phyloP scores from a whole-genome alignment of 805 yeast genomes.

The Yamadazyma sp. region DNA sequence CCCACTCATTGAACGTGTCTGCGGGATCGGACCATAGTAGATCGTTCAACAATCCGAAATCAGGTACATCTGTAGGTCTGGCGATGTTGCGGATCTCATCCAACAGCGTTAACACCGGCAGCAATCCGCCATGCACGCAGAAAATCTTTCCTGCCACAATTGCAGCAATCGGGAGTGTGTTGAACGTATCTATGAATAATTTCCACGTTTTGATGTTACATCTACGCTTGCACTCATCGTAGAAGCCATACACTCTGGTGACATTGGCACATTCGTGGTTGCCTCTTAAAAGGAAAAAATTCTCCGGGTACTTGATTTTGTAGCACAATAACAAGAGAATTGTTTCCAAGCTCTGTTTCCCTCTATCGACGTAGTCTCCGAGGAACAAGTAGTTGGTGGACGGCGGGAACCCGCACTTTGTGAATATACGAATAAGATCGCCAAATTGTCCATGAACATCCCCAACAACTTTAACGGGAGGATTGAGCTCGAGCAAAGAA shows the following conservation, averaged over 20 bases:
- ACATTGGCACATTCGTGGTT: slow-evolving; percentile 98
- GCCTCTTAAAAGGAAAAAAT: slow-evolving; percentile 88
- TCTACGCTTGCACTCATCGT: slow-evolving; percentile 96
- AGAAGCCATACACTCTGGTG: slow-evolving; percentile 94
- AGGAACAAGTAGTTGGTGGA: slow-evolving; percentile 85
- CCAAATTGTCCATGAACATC: slow-evolving; percentile 97
- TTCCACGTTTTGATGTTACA: slow-evolving; percentile 94
- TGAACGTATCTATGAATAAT: slow-evolving; percentile 88
- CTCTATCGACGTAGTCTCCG: slow-evolving; percentile 97
- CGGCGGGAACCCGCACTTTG: slow-evolving; percentile 97
- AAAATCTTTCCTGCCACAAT: slow-evolving; percentile 93
- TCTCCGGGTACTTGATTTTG: slow-evolving; percentile 95
- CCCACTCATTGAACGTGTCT: slow-evolving; percentile 82
- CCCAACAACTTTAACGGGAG: slow-evolving; percentile 85
- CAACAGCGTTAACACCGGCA: slow-evolving; percentile 71
- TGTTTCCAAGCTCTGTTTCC: slow-evolving; percentile 94
- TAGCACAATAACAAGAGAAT: slow-evolving; percentile 83
- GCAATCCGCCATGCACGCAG: slow-evolving; percentile 83
- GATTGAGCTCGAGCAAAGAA: slow-evolving; percentile 77
- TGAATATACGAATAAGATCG: slow-evolving; percentile 85
- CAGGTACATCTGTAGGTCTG: slow-evolving; percentile 85
- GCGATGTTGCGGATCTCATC: slow-evolving; percentile 74
- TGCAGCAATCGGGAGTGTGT: slow-evolving; percentile 93
- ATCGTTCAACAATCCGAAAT: slow-evolving; percentile 75
- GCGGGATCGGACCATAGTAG: slow-evolving; percentile 85